Percentiles rank a stretch among this genome's conserved stretches.
Conservation (phyloP, 192 early-diverging fungal genomes). For the Cladochytrium replicatum region DNA sequence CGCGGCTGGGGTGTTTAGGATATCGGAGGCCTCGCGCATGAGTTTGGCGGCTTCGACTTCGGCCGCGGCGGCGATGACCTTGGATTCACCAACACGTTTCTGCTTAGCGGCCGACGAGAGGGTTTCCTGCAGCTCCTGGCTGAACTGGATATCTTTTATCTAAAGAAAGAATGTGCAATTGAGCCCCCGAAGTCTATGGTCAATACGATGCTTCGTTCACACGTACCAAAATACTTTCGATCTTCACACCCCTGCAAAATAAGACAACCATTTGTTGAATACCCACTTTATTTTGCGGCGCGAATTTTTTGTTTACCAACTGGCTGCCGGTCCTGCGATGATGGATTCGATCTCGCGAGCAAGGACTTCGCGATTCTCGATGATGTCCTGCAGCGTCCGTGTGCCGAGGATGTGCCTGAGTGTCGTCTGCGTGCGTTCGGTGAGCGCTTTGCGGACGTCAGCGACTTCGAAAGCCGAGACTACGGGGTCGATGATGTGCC, state of each 20-base stretch:
- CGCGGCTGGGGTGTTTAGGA: constrained; percentile 65
- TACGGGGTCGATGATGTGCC: no score
- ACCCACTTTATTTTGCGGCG: neutral
- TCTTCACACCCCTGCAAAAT: constrained; percentile 62
- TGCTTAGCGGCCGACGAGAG: constrained; percentile 81
- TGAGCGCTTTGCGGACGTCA: constrained; percentile 68
- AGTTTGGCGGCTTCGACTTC: constrained; percentile 77
- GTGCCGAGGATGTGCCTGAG: constrained; percentile 74
- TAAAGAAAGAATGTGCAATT: constrained; percentile 71
- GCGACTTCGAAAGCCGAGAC: constrained; percentile 71
- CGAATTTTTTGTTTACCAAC: no score
- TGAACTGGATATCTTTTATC: constrained; percentile 78
- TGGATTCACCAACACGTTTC: constrained; percentile 80
- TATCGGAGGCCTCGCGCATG: constrained; percentile 89
- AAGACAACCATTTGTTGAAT: neutral
- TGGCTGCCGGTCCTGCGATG: constrained; percentile 64
- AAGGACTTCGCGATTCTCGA: constrained; percentile 83
- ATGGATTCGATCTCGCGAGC: constrained; percentile 76
- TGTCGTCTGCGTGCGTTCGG: constrained; percentile 86
- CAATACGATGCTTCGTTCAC: no score
- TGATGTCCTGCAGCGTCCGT: constrained; percentile 73
- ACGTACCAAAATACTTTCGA: constrained; percentile 48
- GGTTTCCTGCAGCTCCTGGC: constrained; percentile 66
- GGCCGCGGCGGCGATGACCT: constrained; percentile 81
- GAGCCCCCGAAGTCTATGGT: no score